A percentile compares a stretch with the other conserved stretches of the same genome.
These are phyloP conservation scores for Lophiotrema nucula DNA, from an alignment of 495 filamentous ascomycete genomes.

Conservation along the genomic window DNA sequence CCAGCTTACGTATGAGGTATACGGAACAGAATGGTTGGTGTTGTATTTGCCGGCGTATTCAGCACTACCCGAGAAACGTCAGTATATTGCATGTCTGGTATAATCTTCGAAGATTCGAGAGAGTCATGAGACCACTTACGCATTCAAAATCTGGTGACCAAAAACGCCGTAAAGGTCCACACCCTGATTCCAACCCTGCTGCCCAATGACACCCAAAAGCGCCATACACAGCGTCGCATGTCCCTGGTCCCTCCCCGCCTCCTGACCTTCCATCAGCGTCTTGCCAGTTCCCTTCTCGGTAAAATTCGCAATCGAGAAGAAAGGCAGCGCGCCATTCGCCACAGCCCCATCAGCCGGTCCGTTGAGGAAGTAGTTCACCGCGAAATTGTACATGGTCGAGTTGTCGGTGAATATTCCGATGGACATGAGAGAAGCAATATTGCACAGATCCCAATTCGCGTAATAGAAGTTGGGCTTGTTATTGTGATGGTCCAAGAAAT, in stretches of 20 bases:
- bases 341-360: too few relatives aligned
- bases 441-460: constrained; percentile 51
- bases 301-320: constrained; percentile 22
- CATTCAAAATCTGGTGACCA: too few relatives aligned
- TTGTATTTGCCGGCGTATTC: too few relatives aligned
- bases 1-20: neutral
- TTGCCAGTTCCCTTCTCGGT: neutral
- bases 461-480: constrained; percentile 42
- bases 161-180: too few relatives aligned
- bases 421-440: constrained; percentile 43
- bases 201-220: constrained; percentile 44
- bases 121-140: too few relatives aligned
- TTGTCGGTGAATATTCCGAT: constrained; percentile 48
- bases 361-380: constrained; percentile 41
- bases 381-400: constrained; percentile 42
- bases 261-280: neutral
- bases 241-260: neutral
- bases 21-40: neutral
- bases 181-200: constrained; percentile 47
- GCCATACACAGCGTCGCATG: constrained; percentile 40
- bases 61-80: too few relatives aligned
- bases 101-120: too few relatives aligned
- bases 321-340: constrained; percentile 43
- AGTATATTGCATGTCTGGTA: too few relatives aligned
- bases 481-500: constrained; percentile 42